Percentiles rank a stretch among this genome's conserved stretches.
phyloP scores from a whole-genome alignment of 345 rosid species.

The Acer yangbiense region DNA sequence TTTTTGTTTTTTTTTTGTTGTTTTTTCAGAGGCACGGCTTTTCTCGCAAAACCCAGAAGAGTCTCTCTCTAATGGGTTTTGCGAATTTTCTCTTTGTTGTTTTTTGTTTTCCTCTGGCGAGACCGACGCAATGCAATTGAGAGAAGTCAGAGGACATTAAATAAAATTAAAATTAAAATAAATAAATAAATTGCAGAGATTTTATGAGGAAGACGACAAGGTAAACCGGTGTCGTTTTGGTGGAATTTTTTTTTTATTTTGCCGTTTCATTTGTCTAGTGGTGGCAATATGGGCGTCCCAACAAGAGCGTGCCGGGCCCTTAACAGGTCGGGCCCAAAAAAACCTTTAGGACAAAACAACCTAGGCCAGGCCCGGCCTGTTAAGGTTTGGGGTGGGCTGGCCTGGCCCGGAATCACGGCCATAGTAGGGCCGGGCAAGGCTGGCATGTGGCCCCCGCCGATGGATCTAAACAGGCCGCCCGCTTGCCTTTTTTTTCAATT shows the following conservation, averaged over 20 bases:
- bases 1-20: neutral
- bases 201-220: neutral
- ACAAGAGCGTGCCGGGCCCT: no score
- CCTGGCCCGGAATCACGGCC: no score
- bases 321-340: no score
- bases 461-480: no score
- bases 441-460: no score
- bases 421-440: no score
- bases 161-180: neutral
- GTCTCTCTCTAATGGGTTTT: neutral
- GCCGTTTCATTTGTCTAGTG: neutral
- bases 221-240: neutral
- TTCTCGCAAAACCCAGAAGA: neutral
- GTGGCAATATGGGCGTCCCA: no score
- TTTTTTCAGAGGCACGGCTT: neutral
- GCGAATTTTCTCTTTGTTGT: neutral
- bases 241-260: no score
- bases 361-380: no score
- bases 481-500: no score
- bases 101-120: neutral
- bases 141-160: neutral
- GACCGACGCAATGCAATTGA: neutral
- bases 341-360: no score
- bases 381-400: no score
- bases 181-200: neutral